A percentile compares a stretch with the other conserved stretches of the same genome.
phyloP scores from a whole-genome alignment of 352 stramenopile genomes.

The Phytopythium ostracodes region DNA sequence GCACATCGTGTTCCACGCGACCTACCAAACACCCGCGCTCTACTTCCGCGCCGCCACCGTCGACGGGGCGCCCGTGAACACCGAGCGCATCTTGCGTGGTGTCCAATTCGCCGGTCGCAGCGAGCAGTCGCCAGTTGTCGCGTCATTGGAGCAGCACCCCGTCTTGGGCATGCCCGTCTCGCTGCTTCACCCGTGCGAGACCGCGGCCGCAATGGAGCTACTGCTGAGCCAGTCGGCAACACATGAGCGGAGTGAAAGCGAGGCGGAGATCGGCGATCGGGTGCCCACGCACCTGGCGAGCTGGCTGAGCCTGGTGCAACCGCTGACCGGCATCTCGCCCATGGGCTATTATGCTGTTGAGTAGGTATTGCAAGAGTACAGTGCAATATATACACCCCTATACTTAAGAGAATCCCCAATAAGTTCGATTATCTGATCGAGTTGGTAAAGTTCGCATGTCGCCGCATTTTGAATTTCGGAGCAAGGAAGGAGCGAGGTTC shows the following conservation, averaged over 20 bases:
- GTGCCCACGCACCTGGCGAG: constrained; percentile 44
- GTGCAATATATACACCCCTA: too few species aligned
- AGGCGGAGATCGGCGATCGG: neutral
- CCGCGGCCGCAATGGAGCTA: constrained; percentile 55
- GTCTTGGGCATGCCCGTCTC: constrained; percentile 64
- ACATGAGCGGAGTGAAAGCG: neutral
- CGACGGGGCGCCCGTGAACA: constrained; percentile 32
- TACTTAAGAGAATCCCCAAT: too few species aligned
- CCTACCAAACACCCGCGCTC: constrained; percentile 71
- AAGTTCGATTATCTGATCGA: too few species aligned
- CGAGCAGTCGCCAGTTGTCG: constrained; percentile 27
- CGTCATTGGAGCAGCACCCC: constrained; percentile 64
- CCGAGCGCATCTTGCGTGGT: constrained; percentile 13
- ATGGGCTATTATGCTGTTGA: constrained; percentile 21
- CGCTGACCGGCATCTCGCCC: constrained; percentile 50
- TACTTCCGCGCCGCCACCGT: constrained; percentile 50
- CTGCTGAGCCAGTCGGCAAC: constrained; percentile 24
- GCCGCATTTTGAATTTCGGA: too few species aligned
- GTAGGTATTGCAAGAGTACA: neutral
- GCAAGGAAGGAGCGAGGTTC: neutral
- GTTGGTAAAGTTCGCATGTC: too few species aligned
- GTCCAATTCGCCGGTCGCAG: constrained; percentile 37
- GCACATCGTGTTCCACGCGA: constrained; percentile 78
- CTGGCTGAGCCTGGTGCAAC: constrained; percentile 76
- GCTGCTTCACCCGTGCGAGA: constrained; percentile 81